phyloP scores from a whole-genome alignment of 208 protist species.

The Lotmaria passim region DNA sequence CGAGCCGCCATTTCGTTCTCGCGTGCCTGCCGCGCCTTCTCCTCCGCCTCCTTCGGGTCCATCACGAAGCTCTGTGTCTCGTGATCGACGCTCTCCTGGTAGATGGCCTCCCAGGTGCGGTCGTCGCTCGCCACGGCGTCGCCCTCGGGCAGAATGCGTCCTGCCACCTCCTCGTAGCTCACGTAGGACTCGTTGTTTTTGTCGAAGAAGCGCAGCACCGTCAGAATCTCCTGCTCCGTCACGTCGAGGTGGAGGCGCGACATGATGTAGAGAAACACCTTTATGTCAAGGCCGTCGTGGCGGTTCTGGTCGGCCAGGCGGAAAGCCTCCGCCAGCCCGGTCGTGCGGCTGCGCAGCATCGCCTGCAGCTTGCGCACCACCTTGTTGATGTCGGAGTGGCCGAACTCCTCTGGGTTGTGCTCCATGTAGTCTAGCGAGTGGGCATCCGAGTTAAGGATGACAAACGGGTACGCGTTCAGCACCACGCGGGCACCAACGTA shows the following conservation, averaged over 20 bases:
- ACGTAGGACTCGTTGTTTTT: slow-evolving; percentile 90
- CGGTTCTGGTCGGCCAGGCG: slow-evolving; percentile 67
- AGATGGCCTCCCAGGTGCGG: slow-evolving; percentile 77
- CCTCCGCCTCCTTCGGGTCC: slow-evolving; percentile 65
- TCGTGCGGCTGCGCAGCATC: slow-evolving; percentile 81
- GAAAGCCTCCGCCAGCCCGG: slow-evolving; percentile 85
- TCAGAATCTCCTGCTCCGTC: slow-evolving; percentile 92
- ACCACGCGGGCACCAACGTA: slow-evolving; percentile 84
- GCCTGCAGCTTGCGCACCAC: slow-evolving; percentile 90
- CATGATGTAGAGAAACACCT: slow-evolving; percentile 81
- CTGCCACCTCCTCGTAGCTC: slow-evolving; percentile 88
- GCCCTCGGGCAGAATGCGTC: slow-evolving; percentile 80
- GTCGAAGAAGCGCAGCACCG: slow-evolving; percentile 93
- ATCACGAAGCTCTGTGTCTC: slow-evolving; percentile 59
- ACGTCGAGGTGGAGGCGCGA: slow-evolving; percentile 68
- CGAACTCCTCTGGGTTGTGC: slow-evolving; percentile 79
- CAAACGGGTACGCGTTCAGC: slow-evolving; percentile 85
- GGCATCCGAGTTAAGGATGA: slow-evolving; percentile 87
- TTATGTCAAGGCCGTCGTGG: slow-evolving; percentile 71
- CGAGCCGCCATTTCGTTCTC: slow-evolving; percentile 53
- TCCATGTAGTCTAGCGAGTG: slow-evolving; percentile 94
- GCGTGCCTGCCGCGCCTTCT: slow-evolving; percentile 37
- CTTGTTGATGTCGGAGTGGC: slow-evolving; percentile 86
- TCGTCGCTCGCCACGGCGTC: slow-evolving; percentile 63
- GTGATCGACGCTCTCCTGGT: slow-evolving; percentile 67